Conservation (phyloP, 371 early-diverging fungal species). For the Mortierella sp. region DNA sequence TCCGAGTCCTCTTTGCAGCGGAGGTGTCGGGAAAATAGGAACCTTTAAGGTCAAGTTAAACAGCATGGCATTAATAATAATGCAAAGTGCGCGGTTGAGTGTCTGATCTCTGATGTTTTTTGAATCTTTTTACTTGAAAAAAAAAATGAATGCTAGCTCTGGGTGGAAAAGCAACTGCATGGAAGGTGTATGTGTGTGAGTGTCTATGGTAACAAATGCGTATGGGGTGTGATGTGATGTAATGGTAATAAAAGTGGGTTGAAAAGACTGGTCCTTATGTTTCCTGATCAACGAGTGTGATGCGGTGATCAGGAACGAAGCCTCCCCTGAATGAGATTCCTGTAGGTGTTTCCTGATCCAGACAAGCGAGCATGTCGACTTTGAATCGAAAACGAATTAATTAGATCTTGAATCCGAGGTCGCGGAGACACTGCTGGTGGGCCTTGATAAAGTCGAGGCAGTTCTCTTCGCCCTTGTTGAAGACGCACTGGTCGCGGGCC, state of each 20-base stretch:
- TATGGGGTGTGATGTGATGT: not conserved
- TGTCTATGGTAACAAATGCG: constrained; percentile 10
- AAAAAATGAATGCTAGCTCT: not conserved
- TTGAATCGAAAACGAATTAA: not conserved
- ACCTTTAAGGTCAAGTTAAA: not conserved
- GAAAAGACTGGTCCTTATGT: not conserved
- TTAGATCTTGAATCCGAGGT: constrained; percentile 94
- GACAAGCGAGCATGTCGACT: not conserved
- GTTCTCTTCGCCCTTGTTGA: constrained; percentile 89
- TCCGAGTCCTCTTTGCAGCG: not conserved
- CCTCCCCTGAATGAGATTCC: not conserved
- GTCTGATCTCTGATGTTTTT: not conserved
- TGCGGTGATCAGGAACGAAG: constrained; percentile 4
- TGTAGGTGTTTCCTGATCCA: not conserved
- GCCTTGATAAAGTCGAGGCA: constrained; percentile 91
- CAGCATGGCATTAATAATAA: not conserved
- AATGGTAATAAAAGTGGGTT: not conserved
- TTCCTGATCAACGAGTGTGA: not conserved
- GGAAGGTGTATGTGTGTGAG: too few species aligned
- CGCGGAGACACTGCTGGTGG: constrained; percentile 93
- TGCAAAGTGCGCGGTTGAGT: not conserved
- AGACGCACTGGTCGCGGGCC: constrained; percentile 91
- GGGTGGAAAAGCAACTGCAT: not conserved
- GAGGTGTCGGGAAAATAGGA: not conserved
- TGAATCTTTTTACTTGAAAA: constrained; percentile 9